Conservation (phyloP, 371 early-diverging fungal genomes). For the Apophysomyces ossiformis region DNA sequence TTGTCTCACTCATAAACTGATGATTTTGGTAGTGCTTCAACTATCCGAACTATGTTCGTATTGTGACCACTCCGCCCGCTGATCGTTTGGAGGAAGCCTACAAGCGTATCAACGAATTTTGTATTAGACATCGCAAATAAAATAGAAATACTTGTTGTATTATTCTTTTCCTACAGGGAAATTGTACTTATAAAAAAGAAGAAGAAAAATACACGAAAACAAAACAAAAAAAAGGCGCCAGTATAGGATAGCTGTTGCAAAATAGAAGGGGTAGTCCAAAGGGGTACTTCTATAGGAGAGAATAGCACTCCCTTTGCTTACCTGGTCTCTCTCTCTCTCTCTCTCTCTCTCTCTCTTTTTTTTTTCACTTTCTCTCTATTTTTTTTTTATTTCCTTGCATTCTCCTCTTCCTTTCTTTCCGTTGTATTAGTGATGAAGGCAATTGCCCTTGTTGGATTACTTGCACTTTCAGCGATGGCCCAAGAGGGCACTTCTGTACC, state of each 20-base stretch:
- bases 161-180: background rate
- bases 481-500: slow-evolving; percentile 45
- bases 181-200: background rate
- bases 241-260: background rate
- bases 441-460: background rate
- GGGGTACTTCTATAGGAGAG: slow-evolving; percentile 12
- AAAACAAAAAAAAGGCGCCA: background rate
- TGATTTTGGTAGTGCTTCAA: slow-evolving; percentile 68
- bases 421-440: slow-evolving; percentile 13
- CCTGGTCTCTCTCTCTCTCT: slow-evolving; percentile 9
- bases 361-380: background rate
- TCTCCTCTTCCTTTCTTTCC: slow-evolving; percentile 6
- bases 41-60: slow-evolving; percentile 80
- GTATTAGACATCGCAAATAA: slow-evolving; percentile 66
- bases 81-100: slow-evolving; percentile 78
- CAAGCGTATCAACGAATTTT: slow-evolving; percentile 80
- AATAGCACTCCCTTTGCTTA: slow-evolving; percentile 7
- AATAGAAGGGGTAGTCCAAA: slow-evolving; percentile 1
- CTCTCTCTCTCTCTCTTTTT: slow-evolving; percentile 16
- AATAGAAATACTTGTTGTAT: background rate
- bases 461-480: slow-evolving; percentile 26
- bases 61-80: slow-evolving; percentile 81
- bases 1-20: background rate
- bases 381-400: slow-evolving; percentile 4
- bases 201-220: background rate